Evolutionary conservation across 805 yeast species (phyloP), one percentile per base, ranked within the genome.

Genomic region (Wickerhamomyces bisporus): DNA sequence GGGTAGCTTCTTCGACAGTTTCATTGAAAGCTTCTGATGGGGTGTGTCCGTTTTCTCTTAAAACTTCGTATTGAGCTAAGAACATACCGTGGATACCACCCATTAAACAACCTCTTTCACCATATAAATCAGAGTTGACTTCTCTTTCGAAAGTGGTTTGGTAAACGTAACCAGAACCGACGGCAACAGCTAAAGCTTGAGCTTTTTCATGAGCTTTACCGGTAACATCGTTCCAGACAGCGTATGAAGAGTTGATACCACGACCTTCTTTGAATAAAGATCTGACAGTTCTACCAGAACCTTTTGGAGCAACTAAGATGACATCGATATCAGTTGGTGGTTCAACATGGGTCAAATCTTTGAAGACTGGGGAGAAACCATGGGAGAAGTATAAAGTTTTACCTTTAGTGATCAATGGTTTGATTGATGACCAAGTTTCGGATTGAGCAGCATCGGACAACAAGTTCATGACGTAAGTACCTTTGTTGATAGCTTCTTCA

Each of bases 41-140:
- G 53, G 97, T 78, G 82, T 93, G 98, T 53, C 98, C 98, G 67
- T 94, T 88, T 78, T 91, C 98, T 77, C 98, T 89, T 69, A 93
- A 82, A 48, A 93, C 98, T 75, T 93, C 98, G 80, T 93, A 93
- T 78, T 93, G 98, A 58, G 98, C 98, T 64, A 93, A 81, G 93
- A 93, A 93, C 98, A 93, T 93, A 81, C 98, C 98, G 79, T 93
- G 98, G 77, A 93, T 91, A 81, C 98, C 98, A 69, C 98, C 98
- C 98, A 91, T 93, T 58, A 93, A 78, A 76, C 98, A 93, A 66
- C 98, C 98, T 79, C 98, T 87, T 81, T 93, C 98, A 75, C 98
- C 98, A 77, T 93, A 93, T 65, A 93, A 77, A 70, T 93, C 98
- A 52, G 98, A 89, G 87, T 85, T 87, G 64, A 93, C 98, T 77